phyloP scores from a whole-genome alignment of 1,284 basidiomycete genomes.

The Microstroma glucosiphilum region DNA sequence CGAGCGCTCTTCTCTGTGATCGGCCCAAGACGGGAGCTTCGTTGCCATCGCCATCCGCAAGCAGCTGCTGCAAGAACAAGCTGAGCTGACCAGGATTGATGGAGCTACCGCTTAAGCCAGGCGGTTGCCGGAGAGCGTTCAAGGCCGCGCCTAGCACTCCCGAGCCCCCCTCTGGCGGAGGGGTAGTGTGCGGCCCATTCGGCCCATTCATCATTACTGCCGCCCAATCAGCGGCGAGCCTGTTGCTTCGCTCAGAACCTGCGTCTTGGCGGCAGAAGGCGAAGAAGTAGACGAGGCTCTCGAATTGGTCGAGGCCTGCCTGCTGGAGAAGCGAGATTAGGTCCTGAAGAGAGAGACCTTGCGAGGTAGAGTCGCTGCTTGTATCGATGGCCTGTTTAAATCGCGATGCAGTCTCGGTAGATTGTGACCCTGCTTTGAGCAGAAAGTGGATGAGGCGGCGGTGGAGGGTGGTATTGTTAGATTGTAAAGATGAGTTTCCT shows the following conservation, averaged over 20 bases:
- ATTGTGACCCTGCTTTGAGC: too few species aligned
- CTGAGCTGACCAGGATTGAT: slow-evolving; percentile 69
- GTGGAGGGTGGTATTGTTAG: too few species aligned
- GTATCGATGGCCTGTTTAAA: too few species aligned
- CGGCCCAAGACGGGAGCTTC: slow-evolving; percentile 30
- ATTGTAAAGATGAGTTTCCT: too few species aligned
- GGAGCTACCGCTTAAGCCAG: slow-evolving; percentile 62
- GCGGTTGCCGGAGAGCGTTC: slow-evolving; percentile 53
- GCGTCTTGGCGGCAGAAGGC: slow-evolving; percentile 23
- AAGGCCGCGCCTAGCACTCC: slow-evolving; percentile 60
- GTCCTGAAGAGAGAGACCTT: too few species aligned
- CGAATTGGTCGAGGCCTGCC: slow-evolving; percentile 14
- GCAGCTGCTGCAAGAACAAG: slow-evolving; percentile 59
- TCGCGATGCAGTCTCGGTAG: too few species aligned
- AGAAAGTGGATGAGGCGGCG: too few species aligned
- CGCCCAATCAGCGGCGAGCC: slow-evolving; percentile 15
- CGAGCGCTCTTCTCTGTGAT: slow-evolving; percentile 34
- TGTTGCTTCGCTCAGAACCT: slow-evolving; percentile 15
- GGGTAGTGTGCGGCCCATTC: slow-evolving; percentile 11
- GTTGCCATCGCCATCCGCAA: slow-evolving; percentile 28
- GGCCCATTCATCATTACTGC: slow-evolving; percentile 8
- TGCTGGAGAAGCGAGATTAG: not conserved
- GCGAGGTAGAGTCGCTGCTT: too few species aligned
- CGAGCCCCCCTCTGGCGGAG: slow-evolving; percentile 15
- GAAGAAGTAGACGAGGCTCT: slow-evolving; percentile 9